Conservation (phyloP, 345 rosid species). For the Carallia pectinifolia region DNA sequence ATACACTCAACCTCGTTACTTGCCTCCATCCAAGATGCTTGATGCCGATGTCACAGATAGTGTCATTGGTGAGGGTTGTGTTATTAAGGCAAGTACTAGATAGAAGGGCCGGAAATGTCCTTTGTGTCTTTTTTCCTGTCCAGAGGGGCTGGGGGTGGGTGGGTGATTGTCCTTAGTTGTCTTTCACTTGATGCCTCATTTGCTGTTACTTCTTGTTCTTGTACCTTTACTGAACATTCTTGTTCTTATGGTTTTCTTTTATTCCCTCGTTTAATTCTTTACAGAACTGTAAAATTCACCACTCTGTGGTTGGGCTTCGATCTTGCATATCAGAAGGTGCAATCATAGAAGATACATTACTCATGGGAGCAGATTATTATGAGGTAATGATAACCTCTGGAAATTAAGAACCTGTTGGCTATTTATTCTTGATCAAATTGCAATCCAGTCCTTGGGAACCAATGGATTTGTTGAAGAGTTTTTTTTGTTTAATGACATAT, state of each 20-base stretch:
- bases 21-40: constrained; percentile 98
- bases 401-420: background rate
- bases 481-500: background rate
- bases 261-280: constrained; percentile 4
- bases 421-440: background rate
- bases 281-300: constrained; percentile 93
- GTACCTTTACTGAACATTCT: background rate
- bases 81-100: constrained; percentile 62
- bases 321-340: constrained; percentile 98
- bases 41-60: constrained; percentile 97
- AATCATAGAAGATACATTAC: constrained; percentile 77
- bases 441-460: background rate
- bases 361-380: constrained; percentile 98
- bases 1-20: constrained; percentile 93
- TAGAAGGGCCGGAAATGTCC: background rate
- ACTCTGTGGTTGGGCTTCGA: constrained; percentile 91
- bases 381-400: constrained; percentile 44
- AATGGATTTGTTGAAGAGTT: background rate
- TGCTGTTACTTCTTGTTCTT: background rate
- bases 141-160: no score
- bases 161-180: background rate
- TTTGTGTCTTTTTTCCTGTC: background rate
- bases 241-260: background rate
- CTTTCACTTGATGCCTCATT: background rate
- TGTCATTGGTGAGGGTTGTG: constrained; percentile 97